Base-by-base conservation (phyloP, 352 stramenopile genomes). In the Phytopythium sindhum region DNA sequence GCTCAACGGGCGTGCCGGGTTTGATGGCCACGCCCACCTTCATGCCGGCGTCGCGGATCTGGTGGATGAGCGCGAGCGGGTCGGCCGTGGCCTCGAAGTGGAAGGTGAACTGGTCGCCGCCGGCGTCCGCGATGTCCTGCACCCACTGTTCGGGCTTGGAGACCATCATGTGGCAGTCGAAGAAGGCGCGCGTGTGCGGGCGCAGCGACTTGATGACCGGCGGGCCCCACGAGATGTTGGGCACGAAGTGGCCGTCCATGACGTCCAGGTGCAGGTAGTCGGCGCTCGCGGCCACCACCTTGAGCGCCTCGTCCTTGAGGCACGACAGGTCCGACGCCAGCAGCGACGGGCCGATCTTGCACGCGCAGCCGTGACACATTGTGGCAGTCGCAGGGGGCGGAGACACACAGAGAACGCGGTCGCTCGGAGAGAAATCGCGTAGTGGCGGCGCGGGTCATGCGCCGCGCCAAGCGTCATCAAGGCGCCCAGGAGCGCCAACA, bases 161-260 rank as follows among this genome's bases (percentile, higher is more conserved):
- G 24, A 98, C 96, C 97, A 99, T 99, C 83, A 99, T 96, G 81
- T 99, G 97, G 79, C 93, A 98, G 76, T 99, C 97, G 60, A 99
- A 95, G 69, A 97, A 98, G 8, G 87, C 87, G 33, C 81, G 78
- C 21, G 88, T 95, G 70, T 97, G 90, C 60, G 83, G 72, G 5
- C 90, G 81, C 60, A 98, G 80, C 57, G 80, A 95, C 74, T 97
- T 96, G 78, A 99, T 98, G 29, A 99, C 93, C 8, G 96, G 96
- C 14, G 97, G 84, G 5, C 97, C 97, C 83, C 98, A 98, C 28
- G 92, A 98, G 62, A 99, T 95, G 75, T 98, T 98, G 55, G 93
- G 95, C 52, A 99, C 97, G 72, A 99, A 99, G 75, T 99, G 96
- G 42, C 97, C 96, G 78, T 99, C 96, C 96, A 99, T 99, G 42